Evolutionary conservation across 345 rosid genomes (phyloP).

Genomic region (Boechera divaricarpa): DNA sequence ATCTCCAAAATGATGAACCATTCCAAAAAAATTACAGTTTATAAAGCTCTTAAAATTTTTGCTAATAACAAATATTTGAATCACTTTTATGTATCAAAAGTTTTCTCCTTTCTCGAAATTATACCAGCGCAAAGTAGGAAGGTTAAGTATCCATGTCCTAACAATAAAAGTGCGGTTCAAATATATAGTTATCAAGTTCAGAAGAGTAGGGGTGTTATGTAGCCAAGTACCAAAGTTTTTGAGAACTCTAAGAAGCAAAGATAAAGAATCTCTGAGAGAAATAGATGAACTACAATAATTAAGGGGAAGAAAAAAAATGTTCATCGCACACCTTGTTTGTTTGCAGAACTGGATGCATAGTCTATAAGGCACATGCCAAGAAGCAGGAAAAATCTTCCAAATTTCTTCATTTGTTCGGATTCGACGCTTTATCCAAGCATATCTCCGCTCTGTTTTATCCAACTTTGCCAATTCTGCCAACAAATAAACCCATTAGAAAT

Average conservation of each 20-base stretch:
- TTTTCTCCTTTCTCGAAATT: neutral
- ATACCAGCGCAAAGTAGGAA: neutral
- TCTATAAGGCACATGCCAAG: conserved; percentile 98
- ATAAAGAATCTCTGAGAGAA: conserved; percentile 15
- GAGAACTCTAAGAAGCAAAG: conserved; percentile 4
- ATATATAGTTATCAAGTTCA: conserved; percentile 18
- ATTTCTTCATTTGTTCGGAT: conserved; percentile 95
- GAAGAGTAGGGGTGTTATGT: neutral
- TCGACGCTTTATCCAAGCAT: conserved; percentile 98
- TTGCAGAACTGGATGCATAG: conserved; percentile 96
- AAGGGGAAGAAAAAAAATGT: conserved; percentile 12
- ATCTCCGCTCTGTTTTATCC: conserved; percentile 94
- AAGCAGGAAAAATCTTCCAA: conserved; percentile 93
- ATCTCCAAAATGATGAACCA: conserved; percentile 12
- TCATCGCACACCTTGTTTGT: conserved; percentile 71
- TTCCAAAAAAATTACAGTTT: conserved; percentile 9
- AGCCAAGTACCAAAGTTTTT: neutral
- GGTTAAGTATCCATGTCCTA: conserved; percentile 1
- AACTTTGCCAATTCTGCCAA: conserved; percentile 85
- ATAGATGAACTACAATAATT: neutral
- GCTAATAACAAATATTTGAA: neutral
- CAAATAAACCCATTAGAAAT: conserved; percentile 19
- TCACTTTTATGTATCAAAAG: neutral
- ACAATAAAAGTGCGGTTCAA: neutral
- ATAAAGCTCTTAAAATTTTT: neutral